phyloP scores from a whole-genome alignment of 805 yeast species.

The Brettanomyces custersianus region DNA sequence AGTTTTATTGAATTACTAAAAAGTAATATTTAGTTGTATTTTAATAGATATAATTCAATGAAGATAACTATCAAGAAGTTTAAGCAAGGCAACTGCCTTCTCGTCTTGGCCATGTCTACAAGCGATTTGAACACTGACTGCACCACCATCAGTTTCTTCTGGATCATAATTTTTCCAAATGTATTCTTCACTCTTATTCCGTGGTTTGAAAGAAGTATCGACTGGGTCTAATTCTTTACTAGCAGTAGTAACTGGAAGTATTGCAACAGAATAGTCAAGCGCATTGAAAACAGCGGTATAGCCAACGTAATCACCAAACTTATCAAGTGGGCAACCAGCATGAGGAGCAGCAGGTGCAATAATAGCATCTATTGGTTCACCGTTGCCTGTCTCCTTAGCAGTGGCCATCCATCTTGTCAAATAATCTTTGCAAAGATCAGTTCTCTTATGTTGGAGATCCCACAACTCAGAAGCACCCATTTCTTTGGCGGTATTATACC shows the following conservation, averaged over 20 bases:
- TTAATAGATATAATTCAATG: no score
- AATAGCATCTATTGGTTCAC: constrained; percentile 38
- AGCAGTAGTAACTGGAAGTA: constrained; percentile 50
- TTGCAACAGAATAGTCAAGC: constrained; percentile 36
- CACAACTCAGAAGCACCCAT: background rate
- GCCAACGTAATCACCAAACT: constrained; percentile 21
- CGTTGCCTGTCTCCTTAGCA: constrained; percentile 23
- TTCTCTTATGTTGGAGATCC: constrained; percentile 1
- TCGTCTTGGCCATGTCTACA: constrained; percentile 51
- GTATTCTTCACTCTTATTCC: constrained; percentile 34
- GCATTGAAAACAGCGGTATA: constrained; percentile 45
- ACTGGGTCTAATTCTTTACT: constrained; percentile 31
- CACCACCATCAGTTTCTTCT: constrained; percentile 44
- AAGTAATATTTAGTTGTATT: no score
- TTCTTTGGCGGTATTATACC: constrained; percentile 21
- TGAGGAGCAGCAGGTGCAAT: constrained; percentile 38
- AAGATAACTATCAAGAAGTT: background rate
- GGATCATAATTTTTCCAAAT: constrained; percentile 37
- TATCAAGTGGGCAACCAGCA: constrained; percentile 24
- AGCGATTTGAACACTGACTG: constrained; percentile 51
- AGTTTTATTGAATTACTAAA: no score
- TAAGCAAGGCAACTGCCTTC: constrained; percentile 41
- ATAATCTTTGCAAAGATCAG: background rate
- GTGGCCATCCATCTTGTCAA: constrained; percentile 25
- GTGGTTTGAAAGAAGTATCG: constrained; percentile 23